These are phyloP conservation scores for Biscutella auriculata DNA, from an alignment of 441 rosid species.

Conservation along the genomic window DNA sequence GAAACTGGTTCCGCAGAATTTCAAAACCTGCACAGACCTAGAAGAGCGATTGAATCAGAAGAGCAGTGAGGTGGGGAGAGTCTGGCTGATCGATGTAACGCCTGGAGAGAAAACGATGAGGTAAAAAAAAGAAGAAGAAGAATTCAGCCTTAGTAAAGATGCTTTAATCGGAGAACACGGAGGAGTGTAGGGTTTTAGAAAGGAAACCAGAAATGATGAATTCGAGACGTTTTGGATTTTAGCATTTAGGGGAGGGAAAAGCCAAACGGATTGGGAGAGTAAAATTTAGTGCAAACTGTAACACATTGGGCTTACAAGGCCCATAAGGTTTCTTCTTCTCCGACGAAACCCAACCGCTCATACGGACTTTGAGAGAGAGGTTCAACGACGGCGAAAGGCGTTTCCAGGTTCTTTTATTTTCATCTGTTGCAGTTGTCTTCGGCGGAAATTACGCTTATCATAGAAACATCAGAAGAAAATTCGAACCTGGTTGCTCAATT, in stretches of 20 bases:
- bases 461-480: no score
- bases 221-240: constrained; percentile 3
- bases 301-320: constrained; percentile 7
- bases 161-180: constrained; percentile 6
- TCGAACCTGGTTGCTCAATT: no score
- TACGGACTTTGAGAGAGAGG: neutral
- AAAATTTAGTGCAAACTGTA: no score
- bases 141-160: neutral
- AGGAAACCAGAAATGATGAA: neutral
- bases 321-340: neutral
- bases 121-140: neutral
- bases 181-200: constrained; percentile 19
- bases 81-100: neutral
- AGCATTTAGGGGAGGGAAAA: constrained; percentile 13
- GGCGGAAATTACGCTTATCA: no score
- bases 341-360: neutral
- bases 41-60: neutral
- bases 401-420: no score
- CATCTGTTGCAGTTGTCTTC: no score
- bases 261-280: neutral
- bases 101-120: neutral
- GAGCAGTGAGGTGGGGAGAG: neutral
- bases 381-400: neutral
- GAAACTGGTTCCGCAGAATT: neutral
- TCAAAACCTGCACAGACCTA: neutral